These are phyloP conservation scores for Coniochaeta sp. DNA, from an alignment of 2,329 filamentous ascomycete genomes.

Conservation along the genomic window DNA sequence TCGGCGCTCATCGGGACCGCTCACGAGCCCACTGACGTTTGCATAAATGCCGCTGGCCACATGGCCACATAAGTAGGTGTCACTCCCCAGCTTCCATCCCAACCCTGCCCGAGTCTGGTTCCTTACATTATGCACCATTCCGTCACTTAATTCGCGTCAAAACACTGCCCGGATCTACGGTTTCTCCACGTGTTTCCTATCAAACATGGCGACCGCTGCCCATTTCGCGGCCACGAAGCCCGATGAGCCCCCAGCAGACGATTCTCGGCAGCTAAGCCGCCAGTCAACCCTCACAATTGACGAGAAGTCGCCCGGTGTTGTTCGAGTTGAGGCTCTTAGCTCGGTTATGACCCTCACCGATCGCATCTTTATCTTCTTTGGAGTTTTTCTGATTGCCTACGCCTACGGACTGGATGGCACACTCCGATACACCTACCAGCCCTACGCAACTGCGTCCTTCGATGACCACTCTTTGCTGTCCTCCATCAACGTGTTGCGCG, in stretches of 20 bases:
- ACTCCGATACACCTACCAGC: conserved; percentile 48
- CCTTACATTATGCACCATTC: background rate
- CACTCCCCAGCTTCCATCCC: background rate
- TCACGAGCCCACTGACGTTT: too few relatives aligned
- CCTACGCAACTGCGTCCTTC: conserved; percentile 44
- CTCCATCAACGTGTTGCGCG: conserved; percentile 49
- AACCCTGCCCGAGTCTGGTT: too few relatives aligned
- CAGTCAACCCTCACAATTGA: background rate
- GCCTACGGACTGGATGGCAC: conserved; percentile 55
- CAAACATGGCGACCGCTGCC: background rate
- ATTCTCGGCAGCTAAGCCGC: background rate
- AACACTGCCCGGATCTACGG: background rate
- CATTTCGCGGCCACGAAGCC: background rate
- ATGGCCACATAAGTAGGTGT: background rate
- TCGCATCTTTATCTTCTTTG: conserved; percentile 49
- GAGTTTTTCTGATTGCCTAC: conserved; percentile 57
- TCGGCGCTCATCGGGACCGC: too few relatives aligned
- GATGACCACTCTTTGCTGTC: conserved; percentile 46
- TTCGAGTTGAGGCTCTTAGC: conserved; percentile 50
- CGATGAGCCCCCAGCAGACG: background rate
- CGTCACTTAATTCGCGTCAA: background rate
- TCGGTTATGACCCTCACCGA: conserved; percentile 43
- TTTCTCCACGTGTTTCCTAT: background rate
- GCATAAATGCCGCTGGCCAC: background rate
- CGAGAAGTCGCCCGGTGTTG: conserved; percentile 43